phyloP scores from a whole-genome alignment of 768 basidiomycete genomes.

The Termitomyces sp. region DNA sequence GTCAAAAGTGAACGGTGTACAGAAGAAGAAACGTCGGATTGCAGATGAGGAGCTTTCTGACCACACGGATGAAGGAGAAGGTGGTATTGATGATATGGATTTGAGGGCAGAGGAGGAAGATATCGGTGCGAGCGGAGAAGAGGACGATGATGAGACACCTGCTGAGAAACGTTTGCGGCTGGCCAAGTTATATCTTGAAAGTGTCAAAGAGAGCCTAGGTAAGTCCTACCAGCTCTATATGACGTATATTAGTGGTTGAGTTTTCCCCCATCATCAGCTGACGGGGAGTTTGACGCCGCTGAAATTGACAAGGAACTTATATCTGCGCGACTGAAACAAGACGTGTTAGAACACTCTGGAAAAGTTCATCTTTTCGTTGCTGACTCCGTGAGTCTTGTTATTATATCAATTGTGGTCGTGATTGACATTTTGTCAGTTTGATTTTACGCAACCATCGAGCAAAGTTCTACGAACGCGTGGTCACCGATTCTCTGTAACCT shows the following conservation, averaged over 20 bases:
- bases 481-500: slow-evolving; percentile 77
- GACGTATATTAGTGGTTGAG: not conserved
- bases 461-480: slow-evolving; percentile 57
- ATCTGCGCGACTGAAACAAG: slow-evolving; percentile 83
- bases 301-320: slow-evolving; percentile 94
- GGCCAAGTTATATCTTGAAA: slow-evolving; percentile 86
- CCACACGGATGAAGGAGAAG: slow-evolving; percentile 45
- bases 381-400: slow-evolving; percentile 45
- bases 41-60: slow-evolving; percentile 70
- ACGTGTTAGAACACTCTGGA: slow-evolving; percentile 86
- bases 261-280: slow-evolving; percentile 36
- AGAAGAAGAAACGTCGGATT: slow-evolving; percentile 24
- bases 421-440: slow-evolving; percentile 35
- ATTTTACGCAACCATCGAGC: slow-evolving; percentile 43
- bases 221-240: slow-evolving; percentile 19
- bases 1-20: slow-evolving; percentile 19
- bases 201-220: slow-evolving; percentile 73
- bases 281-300: slow-evolving; percentile 91
- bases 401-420: not conserved
- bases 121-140: slow-evolving; percentile 64
- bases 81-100: slow-evolving; percentile 70
- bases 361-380: slow-evolving; percentile 81
- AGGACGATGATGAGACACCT: slow-evolving; percentile 85
- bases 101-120: slow-evolving; percentile 43
- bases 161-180: slow-evolving; percentile 89